Base-by-base conservation (phyloP, 1,284 basidiomycete species). In the Sporisorium scitamineum region DNA sequence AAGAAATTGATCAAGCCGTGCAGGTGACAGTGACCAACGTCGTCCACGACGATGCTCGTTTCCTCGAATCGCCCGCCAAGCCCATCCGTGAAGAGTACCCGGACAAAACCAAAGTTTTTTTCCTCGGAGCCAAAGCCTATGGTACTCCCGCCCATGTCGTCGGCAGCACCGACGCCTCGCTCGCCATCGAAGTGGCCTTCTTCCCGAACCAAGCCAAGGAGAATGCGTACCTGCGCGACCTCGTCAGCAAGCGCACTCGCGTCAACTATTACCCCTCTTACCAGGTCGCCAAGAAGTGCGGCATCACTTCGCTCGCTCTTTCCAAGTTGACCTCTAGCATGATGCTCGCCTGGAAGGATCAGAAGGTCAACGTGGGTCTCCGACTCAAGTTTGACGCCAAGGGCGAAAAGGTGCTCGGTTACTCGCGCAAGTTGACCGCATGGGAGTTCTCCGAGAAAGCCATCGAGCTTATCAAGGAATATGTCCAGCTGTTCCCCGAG, bases 301-400 rank as follows among this genome's bases (percentile, higher is more conserved):
- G 71, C 41, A 61, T 85, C 39, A 80, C 78, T 18, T 71, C 70
- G 24, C 62, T 85, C 10, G 81, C 79, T 2, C 90, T 94, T 14
- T 92, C 94, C 26, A 93, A 92, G 86, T 92, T 99, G 76, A 95
- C 94, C 0, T 95, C 95, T 26, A 95, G 93, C 80, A 91, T 98
- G 83, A 91, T 97, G 90, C 92, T 97, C 50, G 91, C 93, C 77
- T 90, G 90, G n/a, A 59, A 70, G n/a, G 70, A 78, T 24, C 88
- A 89, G 79, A 97, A 97, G 87, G 89, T 89, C 65, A 98, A 99
- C 84, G 88, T 99, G 32, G 97, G 97, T 5, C 89, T 99, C 24
- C 93, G 93, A 82, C 89, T 99, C 80, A 99, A 99, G 86, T 99
- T 98, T 72, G 97, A 99, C 85, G 93, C 91, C 24, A 97, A 97